Conservation (phyloP, 208 protist species). For the Trypanosoma scelopori region DNA sequence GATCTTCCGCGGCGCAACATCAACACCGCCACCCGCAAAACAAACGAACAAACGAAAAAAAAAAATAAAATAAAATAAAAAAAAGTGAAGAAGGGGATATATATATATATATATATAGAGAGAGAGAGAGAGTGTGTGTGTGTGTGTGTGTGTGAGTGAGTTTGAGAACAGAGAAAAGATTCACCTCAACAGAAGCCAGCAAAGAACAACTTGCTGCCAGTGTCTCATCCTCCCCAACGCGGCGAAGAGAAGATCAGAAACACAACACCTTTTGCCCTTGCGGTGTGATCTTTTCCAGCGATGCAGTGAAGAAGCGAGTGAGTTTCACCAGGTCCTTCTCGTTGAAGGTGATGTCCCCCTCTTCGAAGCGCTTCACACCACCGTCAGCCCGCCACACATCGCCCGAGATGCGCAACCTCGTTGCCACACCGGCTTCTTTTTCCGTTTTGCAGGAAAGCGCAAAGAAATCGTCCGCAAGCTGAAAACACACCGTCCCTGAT, state of each 20-base stretch:
- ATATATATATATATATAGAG: too few species aligned
- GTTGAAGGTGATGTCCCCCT: neutral
- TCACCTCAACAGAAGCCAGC: neutral
- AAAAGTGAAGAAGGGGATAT: too few species aligned
- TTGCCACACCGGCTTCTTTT: neutral
- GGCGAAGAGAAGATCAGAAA: neutral
- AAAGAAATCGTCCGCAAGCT: neutral
- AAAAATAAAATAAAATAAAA: too few species aligned
- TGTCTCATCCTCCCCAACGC: neutral
- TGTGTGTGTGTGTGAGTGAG: too few species aligned
- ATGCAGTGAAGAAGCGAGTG: neutral
- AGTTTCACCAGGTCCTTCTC: neutral
- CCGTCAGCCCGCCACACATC: neutral
- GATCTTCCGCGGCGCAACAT: neutral
- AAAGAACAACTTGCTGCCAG: neutral
- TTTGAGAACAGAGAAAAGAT: constrained; percentile 10
- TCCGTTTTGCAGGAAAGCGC: neutral
- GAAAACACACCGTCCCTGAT: neutral
- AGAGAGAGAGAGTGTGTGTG: too few species aligned
- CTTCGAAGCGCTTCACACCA: neutral
- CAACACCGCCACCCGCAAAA: neutral
- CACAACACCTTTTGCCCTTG: neutral
- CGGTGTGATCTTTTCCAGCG: neutral
- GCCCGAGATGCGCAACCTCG: neutral
- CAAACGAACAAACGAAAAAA: constrained; percentile 8